Evolutionary conservation across 371 early-diverging fungal species (phyloP), one percentile per base, ranked within the genome.

Genomic region (Lichtheimia hyalospora): DNA sequence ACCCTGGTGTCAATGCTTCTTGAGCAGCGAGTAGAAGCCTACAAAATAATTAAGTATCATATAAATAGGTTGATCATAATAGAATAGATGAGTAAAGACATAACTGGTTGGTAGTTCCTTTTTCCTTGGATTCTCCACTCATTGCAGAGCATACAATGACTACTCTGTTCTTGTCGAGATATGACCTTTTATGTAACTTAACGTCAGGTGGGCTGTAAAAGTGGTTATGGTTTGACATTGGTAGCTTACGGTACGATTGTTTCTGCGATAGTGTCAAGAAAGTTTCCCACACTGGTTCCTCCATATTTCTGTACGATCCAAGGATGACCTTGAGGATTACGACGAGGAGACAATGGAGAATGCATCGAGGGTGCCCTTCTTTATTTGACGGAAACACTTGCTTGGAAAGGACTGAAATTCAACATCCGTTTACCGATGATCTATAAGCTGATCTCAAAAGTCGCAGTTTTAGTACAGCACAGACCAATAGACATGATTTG

Each of bases 231-330:
- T 21, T 42, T 34, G 34, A 41, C 28, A 54, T n/a, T 40, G 18
- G 44, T 8, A 53, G 39, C 73, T 67, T 81, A 87, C 84, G 76
- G 79, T 20, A 87, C 76, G 61, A 89, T 85, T 51, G 66, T 75
- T 41, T 72, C 70, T 10, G 84, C 77, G 54, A 89, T 87, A 44
- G 67, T 72, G 14, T 81, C 74, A 20, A 84, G 54, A 62, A 89
- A 92, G 75, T 93, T 94, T 58, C 94, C 92, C 49, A 94, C 86
- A 63, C 91, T 91, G 34, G 94, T 94, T 43, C 94, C 93, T 53
- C 94, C 94, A 76, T 91, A 94, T 77, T 94, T 94, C 65, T 91
- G 89, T 25, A 93, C 92, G 46, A 89, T 66, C 88, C 89, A 91
- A 20, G 86, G 86, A 1, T 65, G 60, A 54, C 67, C 52, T 2